Percentiles rank a stretch among this genome's conserved stretches.
Evolutionary conservation across 495 filamentous ascomycete species (phyloP).

Genomic region (Talaromyces proteolyticus): DNA sequence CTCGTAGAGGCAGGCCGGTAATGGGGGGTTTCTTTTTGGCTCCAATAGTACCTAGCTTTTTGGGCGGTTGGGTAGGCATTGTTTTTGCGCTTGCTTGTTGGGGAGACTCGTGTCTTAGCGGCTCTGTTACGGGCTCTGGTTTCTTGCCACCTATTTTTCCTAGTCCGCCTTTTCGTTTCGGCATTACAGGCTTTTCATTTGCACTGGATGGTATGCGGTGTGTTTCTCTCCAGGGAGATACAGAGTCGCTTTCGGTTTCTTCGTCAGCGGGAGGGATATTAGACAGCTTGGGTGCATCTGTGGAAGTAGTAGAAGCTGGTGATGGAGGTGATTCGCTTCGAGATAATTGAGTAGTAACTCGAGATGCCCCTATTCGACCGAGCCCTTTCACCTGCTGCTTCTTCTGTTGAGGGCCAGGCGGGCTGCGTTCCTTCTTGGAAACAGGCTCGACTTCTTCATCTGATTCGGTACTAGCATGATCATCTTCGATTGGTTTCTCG

Average conservation of each 20-base stretch:
- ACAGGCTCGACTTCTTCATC: slow-evolving; percentile 10
- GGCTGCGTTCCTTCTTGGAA: not conserved
- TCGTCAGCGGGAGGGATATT: not conserved
- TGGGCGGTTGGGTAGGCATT: slow-evolving; percentile 1
- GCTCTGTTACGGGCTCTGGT: slow-evolving; percentile 10
- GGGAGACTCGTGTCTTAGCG: not conserved
- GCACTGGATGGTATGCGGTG: not conserved
- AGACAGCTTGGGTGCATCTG: not conserved
- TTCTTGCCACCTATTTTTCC: slow-evolving; percentile 36
- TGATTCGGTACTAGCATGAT: not conserved
- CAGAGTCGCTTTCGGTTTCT: not conserved
- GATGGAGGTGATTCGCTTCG: not conserved
- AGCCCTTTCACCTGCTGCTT: not conserved
- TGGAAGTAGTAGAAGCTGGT: not conserved
- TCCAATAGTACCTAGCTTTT: slow-evolving; percentile 8
- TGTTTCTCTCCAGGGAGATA: not conserved
- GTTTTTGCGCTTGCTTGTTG: not conserved
- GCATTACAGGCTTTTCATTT: slow-evolving; percentile 2
- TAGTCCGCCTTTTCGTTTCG: slow-evolving; percentile 19
- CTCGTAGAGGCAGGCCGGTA: not conserved
- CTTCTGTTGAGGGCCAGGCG: not conserved
- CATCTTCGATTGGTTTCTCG: not conserved
- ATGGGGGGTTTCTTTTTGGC: slow-evolving; percentile 3
- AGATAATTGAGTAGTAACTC: not conserved
- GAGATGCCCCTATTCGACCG: not conserved